A percentile compares a stretch with the other conserved stretches of the same genome.
Evolutionary conservation across 2,329 filamentous ascomycete species (phyloP).

Genomic region (Paracoccidioides lutzii): DNA sequence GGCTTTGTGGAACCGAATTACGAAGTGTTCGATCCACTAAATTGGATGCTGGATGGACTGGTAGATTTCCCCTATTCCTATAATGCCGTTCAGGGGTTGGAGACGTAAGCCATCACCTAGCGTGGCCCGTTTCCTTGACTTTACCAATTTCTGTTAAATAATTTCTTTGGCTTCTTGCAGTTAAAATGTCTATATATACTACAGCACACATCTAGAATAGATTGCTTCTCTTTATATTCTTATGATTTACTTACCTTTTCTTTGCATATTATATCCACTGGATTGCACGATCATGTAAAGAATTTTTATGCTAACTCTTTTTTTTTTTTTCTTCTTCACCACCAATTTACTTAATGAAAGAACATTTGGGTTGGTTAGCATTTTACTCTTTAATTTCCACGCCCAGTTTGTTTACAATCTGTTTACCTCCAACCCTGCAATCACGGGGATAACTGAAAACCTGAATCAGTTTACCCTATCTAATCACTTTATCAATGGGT

Average conservation of each 20-base stretch:
- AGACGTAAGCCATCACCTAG: slow-evolving; percentile 28
- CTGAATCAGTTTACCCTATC: too few relatives aligned
- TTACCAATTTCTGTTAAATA: background rate
- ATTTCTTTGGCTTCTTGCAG: background rate
- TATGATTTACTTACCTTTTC: background rate
- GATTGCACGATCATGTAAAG: too few relatives aligned
- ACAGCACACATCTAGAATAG: background rate
- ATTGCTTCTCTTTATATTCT: background rate
- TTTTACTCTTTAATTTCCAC: too few relatives aligned
- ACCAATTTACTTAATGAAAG: too few relatives aligned
- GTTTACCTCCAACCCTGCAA: too few relatives aligned
- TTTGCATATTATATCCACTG: background rate
- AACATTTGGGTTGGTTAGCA: too few relatives aligned
- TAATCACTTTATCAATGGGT: too few relatives aligned
- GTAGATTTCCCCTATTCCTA: slow-evolving; percentile 65
- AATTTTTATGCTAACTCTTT: too few relatives aligned
- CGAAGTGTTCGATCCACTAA: slow-evolving; percentile 82
- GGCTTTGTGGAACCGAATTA: slow-evolving; percentile 57
- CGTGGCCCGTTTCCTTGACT: background rate
- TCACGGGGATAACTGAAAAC: too few relatives aligned
- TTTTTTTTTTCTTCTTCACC: too few relatives aligned
- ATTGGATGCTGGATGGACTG: slow-evolving; percentile 84
- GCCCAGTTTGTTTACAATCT: too few relatives aligned
- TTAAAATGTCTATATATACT: background rate
- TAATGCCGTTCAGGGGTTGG: slow-evolving; percentile 40